Evolutionary conservation across 108 stramenopile species (phyloP).

Genomic region (Hondaea fermentalgiana): DNA sequence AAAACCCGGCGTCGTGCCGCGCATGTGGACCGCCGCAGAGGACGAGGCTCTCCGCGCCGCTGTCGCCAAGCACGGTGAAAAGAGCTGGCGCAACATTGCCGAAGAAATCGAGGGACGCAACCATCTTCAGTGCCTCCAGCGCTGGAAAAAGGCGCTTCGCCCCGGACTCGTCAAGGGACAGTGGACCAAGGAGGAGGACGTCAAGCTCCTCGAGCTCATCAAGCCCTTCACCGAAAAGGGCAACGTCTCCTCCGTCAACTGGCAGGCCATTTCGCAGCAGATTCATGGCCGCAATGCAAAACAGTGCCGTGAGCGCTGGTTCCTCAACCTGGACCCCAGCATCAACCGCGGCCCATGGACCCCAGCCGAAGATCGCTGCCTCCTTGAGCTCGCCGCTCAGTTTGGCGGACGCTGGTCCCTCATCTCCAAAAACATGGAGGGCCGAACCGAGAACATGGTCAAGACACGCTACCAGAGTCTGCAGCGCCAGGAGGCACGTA

Average conservation of each 20-base stretch:
- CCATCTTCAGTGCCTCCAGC: conserved; percentile 40
- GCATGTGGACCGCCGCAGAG: conserved; percentile 35
- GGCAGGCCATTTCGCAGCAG: neutral
- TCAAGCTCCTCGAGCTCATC: conserved; percentile 43
- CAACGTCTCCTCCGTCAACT: conserved; percentile 16
- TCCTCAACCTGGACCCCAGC: conserved; percentile 29
- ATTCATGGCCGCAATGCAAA: conserved; percentile 24
- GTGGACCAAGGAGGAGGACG: conserved; percentile 91
- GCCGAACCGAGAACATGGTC: conserved; percentile 42
- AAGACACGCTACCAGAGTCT: conserved; percentile 42
- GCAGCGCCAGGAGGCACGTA: conserved; percentile 3
- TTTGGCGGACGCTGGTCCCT: neutral
- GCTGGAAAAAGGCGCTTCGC: conserved; percentile 97
- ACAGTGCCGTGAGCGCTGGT: conserved; percentile 42
- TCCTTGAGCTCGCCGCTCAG: neutral
- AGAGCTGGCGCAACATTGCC: conserved; percentile 31
- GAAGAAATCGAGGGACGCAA: conserved; percentile 15
- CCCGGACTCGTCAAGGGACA: conserved; percentile 95
- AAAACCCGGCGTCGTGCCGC: conserved; percentile 19
- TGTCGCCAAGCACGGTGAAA: conserved; percentile 21
- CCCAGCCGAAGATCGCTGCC: conserved; percentile 31
- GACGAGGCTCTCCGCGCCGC: conserved; percentile 23
- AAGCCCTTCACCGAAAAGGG: conserved; percentile 12
- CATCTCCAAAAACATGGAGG: conserved; percentile 30
- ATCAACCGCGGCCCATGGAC: conserved; percentile 39